Evolutionary conservation across 495 filamentous ascomycete species (phyloP), one percentile per base, ranked within the genome.

Genomic region (Aspergillus kassunensis): DNA sequence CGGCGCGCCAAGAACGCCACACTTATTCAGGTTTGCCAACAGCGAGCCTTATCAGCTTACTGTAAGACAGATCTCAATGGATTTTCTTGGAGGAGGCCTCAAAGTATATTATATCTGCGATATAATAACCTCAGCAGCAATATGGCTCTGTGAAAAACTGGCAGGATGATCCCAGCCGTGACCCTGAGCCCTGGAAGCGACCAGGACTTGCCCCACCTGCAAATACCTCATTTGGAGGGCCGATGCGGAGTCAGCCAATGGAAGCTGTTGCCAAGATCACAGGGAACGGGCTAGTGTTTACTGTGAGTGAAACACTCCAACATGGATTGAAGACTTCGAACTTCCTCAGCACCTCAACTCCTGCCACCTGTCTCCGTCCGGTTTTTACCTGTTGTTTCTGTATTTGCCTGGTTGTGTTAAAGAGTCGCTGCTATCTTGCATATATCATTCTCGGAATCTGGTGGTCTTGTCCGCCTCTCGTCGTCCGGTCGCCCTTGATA

Each of bases 141-240:
- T n/a, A n/a, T n/a, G n/a, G n/a, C n/a, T 16, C n/a, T 6, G n/a
- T 37, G 34, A 16, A 3, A 6, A 16, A 37, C n/a, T n/a, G 16
- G 34, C 34, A 37, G n/a, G 24, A 13, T n/a, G 13, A 7, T 7
- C 4, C 36, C 30, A 15, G 20, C 37, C 40, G 30, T 48, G 58
- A 49, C 43, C 50, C 42, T 48, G 33, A 29, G 48, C 53, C 53
- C 49, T 51, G 49, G 53, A 30, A 50, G 20, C 45, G 55, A 62
- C 58, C 53, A n/a, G n/a, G n/a, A n/a, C n/a, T 9, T 9, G 24
- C 4, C 39, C 21, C 55, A 51, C 31, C 45, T 33, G 36, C 45
- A 56, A 52, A 35, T 62, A 41, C 59, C 53, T 36, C 20, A 53
- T 56, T 53, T 37, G 53, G 59, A 19, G 44, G 5, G 42, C 13